Base-by-base conservation (phyloP, 768 basidiomycete genomes). In the Russula ochroleuca region DNA sequence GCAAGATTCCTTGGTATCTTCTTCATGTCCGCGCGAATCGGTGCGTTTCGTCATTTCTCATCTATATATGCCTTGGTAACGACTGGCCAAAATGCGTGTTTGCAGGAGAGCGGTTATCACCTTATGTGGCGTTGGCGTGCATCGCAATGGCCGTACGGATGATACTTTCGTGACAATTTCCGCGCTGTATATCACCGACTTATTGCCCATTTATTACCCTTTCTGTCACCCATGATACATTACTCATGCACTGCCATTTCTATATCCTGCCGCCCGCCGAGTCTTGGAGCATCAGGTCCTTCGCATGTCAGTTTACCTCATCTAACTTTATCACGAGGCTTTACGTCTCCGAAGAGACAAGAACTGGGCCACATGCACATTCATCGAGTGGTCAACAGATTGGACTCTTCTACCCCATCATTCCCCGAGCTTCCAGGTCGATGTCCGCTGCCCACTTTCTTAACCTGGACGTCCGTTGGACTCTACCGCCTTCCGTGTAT, bases 1-100 rank as follows among this genome's bases (percentile, higher is more conserved):
- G 5, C 61, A 21, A 98, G 96, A 5, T 93, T 98, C 73, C 78
- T 90, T 28, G 96, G 96, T 7, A 73, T 98, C 11, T 89, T 98
- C 75, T 98, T 90, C 83, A 99, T 94, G 83, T 90, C 86, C 54
- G 96, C 97, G 13, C 82, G 97, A 56, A 94, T 99, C 79, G 97
- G 94, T 93, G 71, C 63, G 83, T 75, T 2, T 35, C 6, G 41
- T 33, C 47, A n/a, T 31, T 7, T 10, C 3, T 17, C 48, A 49
- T 17, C 5, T 33, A 2, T n/a, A 3, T 14, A 13, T 9, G 28
- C 21, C 10, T 47, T 5, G 13, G 35, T n/a, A 47, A 3, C 25
- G n/a, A 9, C 57, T 45, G 54, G 62, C 57, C 47, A 49, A 40
- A 15, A 21, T n/a, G 9, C 41, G 1, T 23, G 21, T 47, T 3